Base-by-base conservation (phyloP, 495 filamentous ascomycete species). In the Articulospora tetracladia region DNA sequence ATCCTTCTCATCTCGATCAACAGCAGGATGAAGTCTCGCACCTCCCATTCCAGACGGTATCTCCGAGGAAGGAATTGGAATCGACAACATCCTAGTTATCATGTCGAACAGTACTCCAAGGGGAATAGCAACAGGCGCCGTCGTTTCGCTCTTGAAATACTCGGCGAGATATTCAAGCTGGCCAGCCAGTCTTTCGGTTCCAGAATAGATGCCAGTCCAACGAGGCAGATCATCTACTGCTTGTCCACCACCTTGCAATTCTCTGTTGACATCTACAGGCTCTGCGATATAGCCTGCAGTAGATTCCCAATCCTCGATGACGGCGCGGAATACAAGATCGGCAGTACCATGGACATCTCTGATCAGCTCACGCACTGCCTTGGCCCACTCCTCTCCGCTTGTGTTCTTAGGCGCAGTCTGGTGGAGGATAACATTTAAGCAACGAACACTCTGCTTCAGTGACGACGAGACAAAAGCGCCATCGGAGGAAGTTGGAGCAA, bases 231-330 rank as follows among this genome's bases (percentile, higher is more conserved):
- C 83, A 39, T 78, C 76, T 20, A 53, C 53, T 6, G 67, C 55
- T 11, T 64, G 67, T n/a, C 72, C 66, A 4, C 78, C 76, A 13
- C 78, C 79, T 8, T 67, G 66, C 1, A 78, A 76, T 19, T 74
- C 74, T 6, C 57, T 41, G 22, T 79, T 73, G 13, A 73, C 53
- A 34, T 74, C 68, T 17, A 73, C 62, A 4, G 64, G 24, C 52
- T 74, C 65, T 12, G 53, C 58, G 41, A 41, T 69, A 53, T 73
- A 74, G 15, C 74, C 75, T 4, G 72, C 77, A 17, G 77, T 72
- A 13, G 90, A 83, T 65, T 88, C 81, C 89, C 91, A 92, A 58
- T 89, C 87, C 66, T 96, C 91, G 10, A 86, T 69, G 0, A 94
- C 76, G 27, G 85, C 82, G 34, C 92, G 83, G 69, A 94, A 92